Evolutionary conservation across 345 rosid species (phyloP).

Genomic region (Linum trigynum): DNA sequence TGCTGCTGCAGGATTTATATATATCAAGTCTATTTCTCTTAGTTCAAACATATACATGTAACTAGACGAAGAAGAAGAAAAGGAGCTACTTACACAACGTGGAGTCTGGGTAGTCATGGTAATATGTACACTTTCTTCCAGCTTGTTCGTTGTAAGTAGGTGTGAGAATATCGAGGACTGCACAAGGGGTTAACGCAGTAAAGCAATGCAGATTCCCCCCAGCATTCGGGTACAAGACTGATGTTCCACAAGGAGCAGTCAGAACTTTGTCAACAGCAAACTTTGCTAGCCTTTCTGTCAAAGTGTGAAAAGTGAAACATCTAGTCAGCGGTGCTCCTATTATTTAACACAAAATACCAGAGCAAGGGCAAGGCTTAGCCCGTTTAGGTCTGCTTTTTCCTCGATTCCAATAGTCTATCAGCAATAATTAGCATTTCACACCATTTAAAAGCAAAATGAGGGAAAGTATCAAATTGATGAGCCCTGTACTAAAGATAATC

Average conservation of each 20-base stretch:
- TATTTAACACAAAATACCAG: too few species aligned
- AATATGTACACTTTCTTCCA: conserved; percentile 77
- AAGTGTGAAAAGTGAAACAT: conserved; percentile 9
- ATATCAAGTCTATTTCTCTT: too few species aligned
- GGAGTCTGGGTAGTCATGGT: conserved; percentile 66
- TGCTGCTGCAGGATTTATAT: conserved; percentile 13
- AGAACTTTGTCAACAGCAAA: conserved; percentile 51
- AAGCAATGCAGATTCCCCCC: conserved; percentile 93
- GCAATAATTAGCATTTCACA: too few species aligned
- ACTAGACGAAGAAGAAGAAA: not conserved
- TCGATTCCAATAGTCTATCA: too few species aligned
- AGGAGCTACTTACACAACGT: conserved; percentile 37
- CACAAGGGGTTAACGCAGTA: conserved; percentile 87
- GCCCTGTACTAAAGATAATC: too few species aligned
- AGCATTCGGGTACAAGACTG: conserved; percentile 64
- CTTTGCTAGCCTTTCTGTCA: conserved; percentile 63
- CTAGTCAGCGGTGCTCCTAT: too few species aligned
- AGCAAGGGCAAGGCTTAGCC: too few species aligned
- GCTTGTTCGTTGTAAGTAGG: conserved; percentile 74
- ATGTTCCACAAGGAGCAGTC: conserved; percentile 53
- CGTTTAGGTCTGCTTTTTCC: too few species aligned
- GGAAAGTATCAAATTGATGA: too few species aligned
- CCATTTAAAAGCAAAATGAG: too few species aligned
- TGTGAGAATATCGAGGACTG: conserved; percentile 79
- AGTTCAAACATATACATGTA: not conserved